Base-by-base conservation (phyloP, 2,329 filamentous ascomycete genomes). In the Ophiocordyceps sinensis region DNA sequence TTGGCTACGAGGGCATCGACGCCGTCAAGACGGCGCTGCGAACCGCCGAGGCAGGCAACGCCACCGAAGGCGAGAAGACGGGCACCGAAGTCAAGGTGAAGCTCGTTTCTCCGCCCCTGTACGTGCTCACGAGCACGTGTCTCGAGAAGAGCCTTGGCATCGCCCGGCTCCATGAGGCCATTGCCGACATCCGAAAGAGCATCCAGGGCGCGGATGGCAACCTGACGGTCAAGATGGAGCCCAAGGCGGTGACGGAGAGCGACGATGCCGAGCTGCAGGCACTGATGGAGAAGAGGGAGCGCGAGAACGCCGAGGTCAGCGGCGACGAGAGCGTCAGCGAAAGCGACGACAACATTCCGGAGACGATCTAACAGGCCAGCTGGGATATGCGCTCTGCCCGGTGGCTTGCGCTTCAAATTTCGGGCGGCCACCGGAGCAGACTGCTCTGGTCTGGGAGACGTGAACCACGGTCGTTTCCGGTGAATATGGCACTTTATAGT, bases 261-360 rank as follows among this genome's bases (percentile, higher is more conserved):
- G 93, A 98, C 56, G 91, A 98, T 58, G 91, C 89, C 23, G 88
- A 95, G 65, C 72, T 98, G 50, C 87, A 95, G 63, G 91, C 89
- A 40, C 75, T 98, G 49, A 98, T 98, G 91, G 91, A 96, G 74
- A 95, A 96, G 80, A 81, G 85, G 51, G 91, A 94, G 71, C 82
- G 86, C 50, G 89, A 96, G 75, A 98, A 98, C 66, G 85, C 86
- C 60, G 86, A 98, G 63, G 86, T 98, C 57, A 94, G 87, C 63
- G 91, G 91, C 56, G 93, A 98, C 61, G 91, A 98, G 72, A 91
- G 88, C 61, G 74, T 86, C 63, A 94, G 85, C 59, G 89, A 94
- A 65, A 94, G 86, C 59, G 91, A 96, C 58, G 91, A 95, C 60
- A 87, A 85, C 59, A 61, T 64, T 38, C 61, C 61, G 40, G 61